Evolutionary conservation across 2,329 filamentous ascomycete genomes (phyloP), one percentile per base, ranked within the genome.

Genomic region (Diaporthe batatas): DNA sequence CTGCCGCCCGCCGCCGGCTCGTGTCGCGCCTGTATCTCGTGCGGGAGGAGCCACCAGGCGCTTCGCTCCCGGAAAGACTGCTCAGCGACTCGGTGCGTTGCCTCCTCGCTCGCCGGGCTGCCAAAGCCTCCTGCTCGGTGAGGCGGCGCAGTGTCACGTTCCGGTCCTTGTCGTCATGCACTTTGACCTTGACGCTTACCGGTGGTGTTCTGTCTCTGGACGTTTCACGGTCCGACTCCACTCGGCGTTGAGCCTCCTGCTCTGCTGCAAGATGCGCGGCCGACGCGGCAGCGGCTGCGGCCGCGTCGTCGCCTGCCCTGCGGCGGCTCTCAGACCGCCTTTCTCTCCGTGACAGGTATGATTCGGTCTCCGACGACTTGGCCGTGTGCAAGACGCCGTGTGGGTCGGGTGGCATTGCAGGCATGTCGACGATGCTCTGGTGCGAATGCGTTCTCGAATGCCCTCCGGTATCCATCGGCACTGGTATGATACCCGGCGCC

Each of bases 131-230:
- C 74, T 90, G 87, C 34, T 91, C 89, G 0, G 90, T 91, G 32
- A 92, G 81, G 47, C 89, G 85, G 49, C 90, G 86, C 54, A 92
- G 81, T 18, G 90, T 92, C 72, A 92, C 86, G 75, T 90, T 90
- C 74, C 87, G 84, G 73, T 90, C 87, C 42, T 85, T 86, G 76
- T 92, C 89, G 75, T 90, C 88, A 75, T 91, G 87, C 59, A 91
- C 84, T 77, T 88, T 89, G 71, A 91, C 82, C 78, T 89, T 90
- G 72, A 91, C 86, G 77, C 88, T 89, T 42, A 90, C 84, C 76
- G 85, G 86, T 6, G 80, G 79, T 7, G 82, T 83, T 34, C 83
- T 83, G 68, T 82, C 82, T 70, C 83, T 84, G 4, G 71, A 59
- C 32, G 81, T 81, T 42, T 84, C 80, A 42, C 84, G 80, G 23